Base-by-base conservation (phyloP, 2,329 filamentous ascomycete species). In the Xylaria sp. region DNA sequence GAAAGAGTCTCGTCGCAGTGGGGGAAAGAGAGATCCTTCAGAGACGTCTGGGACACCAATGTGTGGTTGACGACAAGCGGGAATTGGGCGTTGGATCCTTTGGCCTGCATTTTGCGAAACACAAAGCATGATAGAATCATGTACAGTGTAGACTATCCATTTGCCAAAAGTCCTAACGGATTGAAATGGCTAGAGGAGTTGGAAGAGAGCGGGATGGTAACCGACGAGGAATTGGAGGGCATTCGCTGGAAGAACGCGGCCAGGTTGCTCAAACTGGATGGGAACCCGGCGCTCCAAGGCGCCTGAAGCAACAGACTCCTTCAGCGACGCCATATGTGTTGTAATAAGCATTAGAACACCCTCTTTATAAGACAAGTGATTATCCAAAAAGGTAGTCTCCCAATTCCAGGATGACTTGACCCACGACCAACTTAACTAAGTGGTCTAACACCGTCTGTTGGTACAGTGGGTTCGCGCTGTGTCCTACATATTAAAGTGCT, bases 61-160 rank as follows among this genome's bases (percentile, higher is more conserved):
- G 78, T 89, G 12, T 89, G 85, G 83, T 76, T 90, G 31, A 89
- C 87, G 1, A 88, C 87, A 1, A 85, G 82, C 62, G 87, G 87
- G 2, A 82, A 85, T 65, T 88, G 85, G 76, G 82, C 82, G 34
- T 68, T 88, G 20, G 81, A 79, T 63, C 84, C 83, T 5, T 73
- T 89, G 78, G 81, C 81, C 1, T 82, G 80, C 61, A 73, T 85
- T 7, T 66, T 84, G 56, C 69, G 81, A 65, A 83, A 83, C 7
- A 86, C 83, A 1, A 80, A 78, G 20, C 79, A 82, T n/a, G 85
- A 88, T 28, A 80, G 81, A 15, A 81, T 90, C 1, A 65, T 90
- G 74, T 89, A 86, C 73, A 88, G 84, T 69, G 84, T 88, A 10
- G 87, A 89, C 72, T 89, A 88, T 72, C 88, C 87, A 0, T 88